Base-by-base conservation (phyloP, 192 early-diverging fungal species). In the Dissophora globulifera region DNA sequence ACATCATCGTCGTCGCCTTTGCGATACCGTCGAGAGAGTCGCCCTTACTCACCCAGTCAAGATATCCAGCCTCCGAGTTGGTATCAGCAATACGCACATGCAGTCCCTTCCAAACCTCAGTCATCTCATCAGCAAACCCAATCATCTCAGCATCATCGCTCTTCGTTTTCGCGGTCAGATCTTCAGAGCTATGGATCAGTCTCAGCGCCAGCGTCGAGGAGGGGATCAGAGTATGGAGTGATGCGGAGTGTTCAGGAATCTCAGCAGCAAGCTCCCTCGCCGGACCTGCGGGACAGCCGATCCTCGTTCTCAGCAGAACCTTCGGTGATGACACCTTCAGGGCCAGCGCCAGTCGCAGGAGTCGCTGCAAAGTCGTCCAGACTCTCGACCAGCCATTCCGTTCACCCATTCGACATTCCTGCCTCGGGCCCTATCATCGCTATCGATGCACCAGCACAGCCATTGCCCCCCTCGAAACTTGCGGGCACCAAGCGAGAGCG, bases 81-180 rank as follows among this genome's bases (percentile, higher is more conserved):
- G 72, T 76, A 76, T 41, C 72, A 67, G 33, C 62, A 66, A 25
- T 76, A 76, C 22, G 72, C 72, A 0, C 50, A 76, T 20, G 60
- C 55, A 10, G 60, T 71, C 29, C 55, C 49, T 1, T 12, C 31
- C 42, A 76, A 71, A 26, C 26, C 49, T 12, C 56, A 69, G 47
- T 16, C 48, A n/a, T n/a, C n/a, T n/a, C n/a, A n/a, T n/a, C n/a
- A n/a, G n/a, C n/a, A n/a, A n/a, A n/a, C n/a, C 6, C 49, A 9
- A 6, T 27, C 26, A 4, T 13, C 20, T 4, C 17, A 4, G 2
- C 51, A 30, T n/a, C 43, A 29, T 3, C 41, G 67, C 1, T n/a
- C 50, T 10, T 61, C 67, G 1, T 61, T 47, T 25, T 56, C 67
- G 5, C 69, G 57, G 10, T 43, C 33, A 16, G 53, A 64, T 30